Conservation (phyloP, 2,329 filamentous ascomycete genomes). For the Blastomyces gilchristii region DNA sequence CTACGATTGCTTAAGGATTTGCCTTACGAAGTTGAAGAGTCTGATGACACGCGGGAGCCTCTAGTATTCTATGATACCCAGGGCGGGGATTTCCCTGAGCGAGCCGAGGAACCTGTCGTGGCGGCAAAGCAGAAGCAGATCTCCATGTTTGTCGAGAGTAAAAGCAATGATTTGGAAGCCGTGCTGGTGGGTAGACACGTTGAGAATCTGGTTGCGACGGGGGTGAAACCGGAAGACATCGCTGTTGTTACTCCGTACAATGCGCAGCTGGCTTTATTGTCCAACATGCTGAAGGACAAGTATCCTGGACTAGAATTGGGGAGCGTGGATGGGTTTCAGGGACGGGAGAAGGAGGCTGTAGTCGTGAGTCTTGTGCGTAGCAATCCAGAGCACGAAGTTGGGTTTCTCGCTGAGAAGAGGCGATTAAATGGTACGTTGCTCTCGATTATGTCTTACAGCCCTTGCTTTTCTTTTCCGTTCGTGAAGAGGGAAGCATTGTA, state of each 20-base stretch:
- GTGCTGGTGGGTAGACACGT: slow-evolving; percentile 71
- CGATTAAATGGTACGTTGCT: slow-evolving; percentile 68
- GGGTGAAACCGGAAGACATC: slow-evolving; percentile 72
- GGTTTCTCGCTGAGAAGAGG: slow-evolving; percentile 85
- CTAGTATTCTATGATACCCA: slow-evolving; percentile 94
- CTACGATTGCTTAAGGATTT: slow-evolving; percentile 64
- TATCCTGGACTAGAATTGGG: slow-evolving; percentile 87
- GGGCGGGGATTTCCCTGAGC: slow-evolving; percentile 82
- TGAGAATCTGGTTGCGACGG: slow-evolving; percentile 61
- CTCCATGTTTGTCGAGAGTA: slow-evolving; percentile 58
- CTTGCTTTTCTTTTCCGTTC: background rate
- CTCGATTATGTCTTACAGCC: slow-evolving; percentile 6
- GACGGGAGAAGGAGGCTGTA: slow-evolving; percentile 91
- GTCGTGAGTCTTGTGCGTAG: slow-evolving; percentile 90
- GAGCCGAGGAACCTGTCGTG: slow-evolving; percentile 50
- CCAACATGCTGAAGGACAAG: slow-evolving; percentile 63
- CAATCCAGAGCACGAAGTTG: slow-evolving; percentile 76
- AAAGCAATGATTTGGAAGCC: slow-evolving; percentile 87
- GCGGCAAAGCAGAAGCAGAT: slow-evolving; percentile 44
- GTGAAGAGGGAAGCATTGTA: background rate
- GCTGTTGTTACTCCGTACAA: slow-evolving; percentile 95
- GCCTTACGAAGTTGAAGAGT: slow-evolving; percentile 64
- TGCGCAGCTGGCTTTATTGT: slow-evolving; percentile 73
- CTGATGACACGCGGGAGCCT: slow-evolving; percentile 78
- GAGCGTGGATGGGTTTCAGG: slow-evolving; percentile 94